Evolutionary conservation across 1,139 yeast genomes (phyloP), one percentile per base, ranked within the genome.

Genomic region (Taphrina deformans): DNA sequence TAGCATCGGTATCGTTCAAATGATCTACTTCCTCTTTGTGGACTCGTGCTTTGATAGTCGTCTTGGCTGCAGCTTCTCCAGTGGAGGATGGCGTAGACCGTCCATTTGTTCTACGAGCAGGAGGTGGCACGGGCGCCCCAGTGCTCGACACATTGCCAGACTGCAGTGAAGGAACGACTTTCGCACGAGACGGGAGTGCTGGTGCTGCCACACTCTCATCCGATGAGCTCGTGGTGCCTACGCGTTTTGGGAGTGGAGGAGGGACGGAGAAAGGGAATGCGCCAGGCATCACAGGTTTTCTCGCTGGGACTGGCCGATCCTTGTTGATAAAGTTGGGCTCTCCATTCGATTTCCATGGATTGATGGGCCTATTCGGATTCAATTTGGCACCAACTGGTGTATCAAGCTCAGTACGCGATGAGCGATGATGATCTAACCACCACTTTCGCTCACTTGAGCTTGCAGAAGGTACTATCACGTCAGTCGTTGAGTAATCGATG

Each of bases 361-460:
- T 91, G 2, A 78, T 76, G 0, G 88, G 85, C 62, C 82, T 76
- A 26, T 78, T 75, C 0, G 96, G 96, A 72, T 93, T 93, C 52
- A 91, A 44, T 9, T 18, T 77, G 72, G 73, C 72, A 46, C 77
- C 77, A 7, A 76, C 76, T 24, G 75, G 78, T 26, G 80, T 78
- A 2, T 78, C 76, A n/a, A 79, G 69, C 3, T 74, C 73, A 4
- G 92, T 87, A 72, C 86, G 89, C 1, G 92, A 93, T 5, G 88
- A 81, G 69, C 83, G 83, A 0, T 95, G 93, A 9, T 86, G 86
- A 16, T 85, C 86, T 45, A 90, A 80, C 99, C 99, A 93, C 99
- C 99, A 93, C 75, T 90, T 89, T 38, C 82, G 78, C 14, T 79
- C 75, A 65, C 89, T 96, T 0, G 95, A 84, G 68, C 96, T 88